These are phyloP conservation scores for Kockovaella imperatae DNA, from an alignment of 768 basidiomycete species.

Conservation along the genomic window DNA sequence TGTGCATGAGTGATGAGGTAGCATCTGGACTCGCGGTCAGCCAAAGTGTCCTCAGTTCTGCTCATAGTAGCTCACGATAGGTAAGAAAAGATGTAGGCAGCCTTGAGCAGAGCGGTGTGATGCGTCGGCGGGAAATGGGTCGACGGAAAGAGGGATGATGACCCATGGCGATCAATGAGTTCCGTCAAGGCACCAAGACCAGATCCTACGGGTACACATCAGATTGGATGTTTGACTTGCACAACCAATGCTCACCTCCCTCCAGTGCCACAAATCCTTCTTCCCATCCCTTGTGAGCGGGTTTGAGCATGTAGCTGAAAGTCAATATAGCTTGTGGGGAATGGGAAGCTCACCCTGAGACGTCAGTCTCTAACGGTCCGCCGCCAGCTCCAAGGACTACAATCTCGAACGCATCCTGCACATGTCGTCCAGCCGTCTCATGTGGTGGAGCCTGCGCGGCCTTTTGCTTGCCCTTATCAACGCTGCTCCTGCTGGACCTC, in stretches of 20 bases:
- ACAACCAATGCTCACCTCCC: slow-evolving; percentile 57
- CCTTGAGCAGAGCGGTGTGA: slow-evolving; percentile 30
- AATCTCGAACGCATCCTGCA: slow-evolving; percentile 46
- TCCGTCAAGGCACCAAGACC: slow-evolving; percentile 68
- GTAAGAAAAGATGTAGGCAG: slow-evolving; percentile 39
- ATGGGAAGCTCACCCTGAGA: slow-evolving; percentile 69
- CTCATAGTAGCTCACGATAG: slow-evolving; percentile 33
- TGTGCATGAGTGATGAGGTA: slow-evolving; percentile 85
- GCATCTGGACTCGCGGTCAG: slow-evolving; percentile 52
- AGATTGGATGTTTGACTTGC: neutral
- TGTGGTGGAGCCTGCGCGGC: no score
- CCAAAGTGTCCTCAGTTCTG: neutral
- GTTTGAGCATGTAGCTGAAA: slow-evolving; percentile 78
- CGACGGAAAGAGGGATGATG: slow-evolving; percentile 14
- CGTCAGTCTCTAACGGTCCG: slow-evolving; percentile 80
- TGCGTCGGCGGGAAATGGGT: slow-evolving; percentile 21
- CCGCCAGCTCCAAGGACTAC: slow-evolving; percentile 62
- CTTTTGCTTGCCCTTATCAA: no score
- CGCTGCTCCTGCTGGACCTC: no score
- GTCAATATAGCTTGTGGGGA: slow-evolving; percentile 13
- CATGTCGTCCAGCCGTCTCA: no score
- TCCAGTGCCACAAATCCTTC: slow-evolving; percentile 78
- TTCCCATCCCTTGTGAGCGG: slow-evolving; percentile 58
- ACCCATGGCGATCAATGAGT: slow-evolving; percentile 48
- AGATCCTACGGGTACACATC: slow-evolving; percentile 55